Evolutionary conservation across 2,329 filamentous ascomycete genomes (phyloP).

Genomic region (Fusarium sulawesiense): DNA sequence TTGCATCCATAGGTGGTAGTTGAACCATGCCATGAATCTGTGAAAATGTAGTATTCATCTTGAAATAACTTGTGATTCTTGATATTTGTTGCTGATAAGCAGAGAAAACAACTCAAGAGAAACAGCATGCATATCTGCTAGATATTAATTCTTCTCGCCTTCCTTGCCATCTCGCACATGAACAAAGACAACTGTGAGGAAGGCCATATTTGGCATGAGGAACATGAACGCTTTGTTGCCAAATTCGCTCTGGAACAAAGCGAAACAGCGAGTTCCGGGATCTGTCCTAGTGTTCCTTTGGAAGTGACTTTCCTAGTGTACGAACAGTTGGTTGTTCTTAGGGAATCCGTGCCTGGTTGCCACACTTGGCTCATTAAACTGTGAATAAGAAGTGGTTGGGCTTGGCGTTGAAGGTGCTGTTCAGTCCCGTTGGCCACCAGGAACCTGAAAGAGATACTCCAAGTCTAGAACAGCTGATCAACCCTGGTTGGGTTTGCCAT

Average conservation of each 20-base stretch:
- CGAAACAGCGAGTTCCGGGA: slow-evolving; percentile 25
- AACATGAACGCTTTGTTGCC: slow-evolving; percentile 38
- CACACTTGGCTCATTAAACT: slow-evolving; percentile 16
- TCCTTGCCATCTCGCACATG: not conserved
- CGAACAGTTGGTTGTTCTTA: slow-evolving; percentile 22
- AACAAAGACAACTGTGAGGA: slow-evolving; percentile 24
- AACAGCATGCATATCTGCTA: slow-evolving; percentile 17
- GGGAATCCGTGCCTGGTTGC: slow-evolving; percentile 32
- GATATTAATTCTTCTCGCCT: slow-evolving; percentile 25
- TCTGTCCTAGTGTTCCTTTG: slow-evolving; percentile 10
- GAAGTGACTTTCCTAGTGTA: slow-evolving; percentile 14
- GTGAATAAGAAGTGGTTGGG: slow-evolving; percentile 23
- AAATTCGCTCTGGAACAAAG: slow-evolving; percentile 31
- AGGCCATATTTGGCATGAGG: slow-evolving; percentile 19
- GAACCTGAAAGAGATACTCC: slow-evolving; percentile 15
- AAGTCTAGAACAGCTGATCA: slow-evolving; percentile 22
- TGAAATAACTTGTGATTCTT: slow-evolving; percentile 13
- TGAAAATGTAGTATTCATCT: slow-evolving; percentile 32
- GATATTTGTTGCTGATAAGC: not conserved
- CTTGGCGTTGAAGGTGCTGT: slow-evolving; percentile 26
- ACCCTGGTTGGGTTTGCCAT: slow-evolving; percentile 3
- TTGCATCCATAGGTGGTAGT: slow-evolving; percentile 36
- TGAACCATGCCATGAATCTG: slow-evolving; percentile 17
- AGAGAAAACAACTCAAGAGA: slow-evolving; percentile 1
- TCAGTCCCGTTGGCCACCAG: slow-evolving; percentile 10